phyloP scores from a whole-genome alignment of 1,284 basidiomycete genomes.

The Cutaneotrichosporon sp. region DNA sequence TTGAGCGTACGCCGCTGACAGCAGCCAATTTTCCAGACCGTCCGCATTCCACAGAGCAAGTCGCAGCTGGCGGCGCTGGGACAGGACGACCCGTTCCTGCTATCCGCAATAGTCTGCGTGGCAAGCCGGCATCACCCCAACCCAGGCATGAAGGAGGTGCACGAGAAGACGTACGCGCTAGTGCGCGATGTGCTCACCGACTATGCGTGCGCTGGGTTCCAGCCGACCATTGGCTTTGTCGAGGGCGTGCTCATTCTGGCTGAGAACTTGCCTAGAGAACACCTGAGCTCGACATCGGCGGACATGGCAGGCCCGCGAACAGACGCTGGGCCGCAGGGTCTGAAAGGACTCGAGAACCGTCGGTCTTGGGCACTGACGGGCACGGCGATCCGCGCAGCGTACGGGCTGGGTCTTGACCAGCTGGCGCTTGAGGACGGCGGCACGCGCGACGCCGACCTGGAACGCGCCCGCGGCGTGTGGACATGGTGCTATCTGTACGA shows the following conservation, averaged over 20 bases:
- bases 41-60: constrained; percentile 42
- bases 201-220: constrained; percentile 43
- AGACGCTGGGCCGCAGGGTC: constrained; percentile 21
- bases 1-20: neutral
- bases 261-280: constrained; percentile 39
- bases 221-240: constrained; percentile 46
- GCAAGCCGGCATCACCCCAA: constrained; percentile 42
- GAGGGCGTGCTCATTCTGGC: constrained; percentile 48
- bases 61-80: constrained; percentile 40
- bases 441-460: constrained; percentile 31
- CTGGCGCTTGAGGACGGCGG: constrained; percentile 39
- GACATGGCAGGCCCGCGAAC: constrained; percentile 24
- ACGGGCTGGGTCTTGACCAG: constrained; percentile 44
- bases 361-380: constrained; percentile 49
- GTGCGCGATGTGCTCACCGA: constrained; percentile 41
- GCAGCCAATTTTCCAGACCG: constrained; percentile 45
- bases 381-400: constrained; percentile 45
- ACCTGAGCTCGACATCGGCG: neutral
- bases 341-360: constrained; percentile 45
- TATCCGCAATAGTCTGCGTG: constrained; percentile 44
- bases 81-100: constrained; percentile 43
- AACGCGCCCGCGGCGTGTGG: constrained; percentile 48
- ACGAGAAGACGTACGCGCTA: constrained; percentile 35
- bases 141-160: constrained; percentile 27
- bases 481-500: constrained; percentile 51